Percentiles rank a stretch among this genome's conserved stretches.
Conservation (phyloP, 768 basidiomycete genomes). For the Omphalotus guepiniiformis region DNA sequence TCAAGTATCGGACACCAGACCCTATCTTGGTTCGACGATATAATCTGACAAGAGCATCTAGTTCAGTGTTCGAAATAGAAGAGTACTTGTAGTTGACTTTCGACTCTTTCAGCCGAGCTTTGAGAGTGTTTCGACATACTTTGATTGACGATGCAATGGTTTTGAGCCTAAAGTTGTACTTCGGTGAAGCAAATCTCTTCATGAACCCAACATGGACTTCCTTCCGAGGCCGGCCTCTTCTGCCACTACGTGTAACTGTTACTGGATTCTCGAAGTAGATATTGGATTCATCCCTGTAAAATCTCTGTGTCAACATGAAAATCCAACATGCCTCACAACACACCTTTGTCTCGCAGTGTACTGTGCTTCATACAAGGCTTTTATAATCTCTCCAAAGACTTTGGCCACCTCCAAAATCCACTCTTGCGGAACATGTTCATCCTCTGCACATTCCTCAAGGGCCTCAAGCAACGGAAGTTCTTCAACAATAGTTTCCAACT, state of each 20-base stretch:
- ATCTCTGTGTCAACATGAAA: not conserved
- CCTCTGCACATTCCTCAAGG: conserved; percentile 9
- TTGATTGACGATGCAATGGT: not conserved
- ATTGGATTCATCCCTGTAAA: not conserved
- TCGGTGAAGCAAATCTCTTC: conserved; percentile 10
- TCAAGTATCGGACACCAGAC: conserved; percentile 20
- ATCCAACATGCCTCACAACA: not conserved
- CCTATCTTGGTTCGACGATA: conserved; percentile 16
- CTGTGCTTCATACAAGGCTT: not conserved
- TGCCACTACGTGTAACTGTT: not conserved
- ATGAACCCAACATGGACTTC: conserved; percentile 5
- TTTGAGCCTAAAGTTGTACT: conserved; percentile 6
- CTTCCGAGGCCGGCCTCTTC: conserved; percentile 12
- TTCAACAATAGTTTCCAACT: conserved; percentile 13
- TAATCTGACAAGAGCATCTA: conserved; percentile 1
- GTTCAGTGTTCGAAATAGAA: conserved; percentile 2
- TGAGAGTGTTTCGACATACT: not conserved
- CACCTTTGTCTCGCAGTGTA: not conserved
- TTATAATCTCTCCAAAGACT: conserved; percentile 7
- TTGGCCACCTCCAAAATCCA: conserved; percentile 11
- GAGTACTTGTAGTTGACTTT: not conserved
- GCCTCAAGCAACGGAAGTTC: conserved; percentile 10
- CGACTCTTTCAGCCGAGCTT: not conserved
- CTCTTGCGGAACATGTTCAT: not conserved
- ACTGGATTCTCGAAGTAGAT: conserved; percentile 2